phyloP scores from a whole-genome alignment of 352 stramenopile species.

The Globisporangium spinosum region DNA sequence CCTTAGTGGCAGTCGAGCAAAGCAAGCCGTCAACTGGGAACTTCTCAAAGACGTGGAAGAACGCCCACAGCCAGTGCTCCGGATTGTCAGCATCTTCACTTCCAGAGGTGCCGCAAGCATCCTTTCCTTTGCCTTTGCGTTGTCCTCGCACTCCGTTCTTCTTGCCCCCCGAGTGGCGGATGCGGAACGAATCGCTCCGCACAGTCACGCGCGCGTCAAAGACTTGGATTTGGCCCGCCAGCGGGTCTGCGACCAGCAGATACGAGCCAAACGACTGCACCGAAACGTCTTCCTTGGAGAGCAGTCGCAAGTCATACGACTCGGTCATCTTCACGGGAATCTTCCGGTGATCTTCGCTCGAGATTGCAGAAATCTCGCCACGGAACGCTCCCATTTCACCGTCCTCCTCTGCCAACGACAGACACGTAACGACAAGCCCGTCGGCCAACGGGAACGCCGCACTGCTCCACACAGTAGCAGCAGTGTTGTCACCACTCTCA shows the following conservation, averaged over 20 bases:
- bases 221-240: slow-evolving; percentile 16
- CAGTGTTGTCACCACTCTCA: neutral
- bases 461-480: slow-evolving; percentile 8
- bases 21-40: slow-evolving; percentile 37
- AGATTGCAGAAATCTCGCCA: slow-evolving; percentile 23
- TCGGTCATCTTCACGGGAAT: slow-evolving; percentile 24
- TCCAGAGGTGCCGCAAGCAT: neutral
- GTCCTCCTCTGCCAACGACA: slow-evolving; percentile 12
- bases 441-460: slow-evolving; percentile 25
- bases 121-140: slow-evolving; percentile 13
- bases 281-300: slow-evolving; percentile 12
- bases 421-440: slow-evolving; percentile 28
- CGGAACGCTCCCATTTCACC: slow-evolving; percentile 8
- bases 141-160: slow-evolving; percentile 7
- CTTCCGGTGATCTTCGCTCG: slow-evolving; percentile 33
- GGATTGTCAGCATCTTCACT: slow-evolving; percentile 10
- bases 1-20: neutral
- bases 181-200: slow-evolving; percentile 53
- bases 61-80: slow-evolving; percentile 28
- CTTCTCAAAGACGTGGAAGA: slow-evolving; percentile 55
- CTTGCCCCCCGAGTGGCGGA: slow-evolving; percentile 26
- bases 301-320: neutral
- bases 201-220: slow-evolving; percentile 32
- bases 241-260: slow-evolving; percentile 28
- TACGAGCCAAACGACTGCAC: slow-evolving; percentile 27